Base-by-base conservation (phyloP, 805 yeast genomes). In the Yarrowia sp. region DNA sequence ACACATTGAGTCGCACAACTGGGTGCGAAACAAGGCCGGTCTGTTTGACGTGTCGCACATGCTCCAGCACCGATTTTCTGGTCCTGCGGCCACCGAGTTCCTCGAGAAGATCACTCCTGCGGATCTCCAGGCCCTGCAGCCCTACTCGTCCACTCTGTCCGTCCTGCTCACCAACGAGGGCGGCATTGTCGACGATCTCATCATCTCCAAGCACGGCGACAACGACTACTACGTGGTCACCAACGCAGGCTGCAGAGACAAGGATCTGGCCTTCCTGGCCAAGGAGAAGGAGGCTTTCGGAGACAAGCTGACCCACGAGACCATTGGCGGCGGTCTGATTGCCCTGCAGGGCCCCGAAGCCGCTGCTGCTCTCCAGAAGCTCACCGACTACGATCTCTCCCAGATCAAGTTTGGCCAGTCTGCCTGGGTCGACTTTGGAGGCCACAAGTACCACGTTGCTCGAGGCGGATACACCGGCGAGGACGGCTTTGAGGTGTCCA, bases 381-480 rank as follows among this genome's bases (percentile, higher is more conserved):
- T 87, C 75, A 85, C 96, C 40, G 79, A 80, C 33, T 81, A 80
- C 44, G 85, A 88, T 72, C 81, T 95, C 64, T 77, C 83, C 9
- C 79, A 82, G 66, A 79, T 95, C 68, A 85, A 84, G 70, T 95
- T 95, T 76, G 98, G 98, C 65, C 83, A 86, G 73, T 83, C 89
- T 13, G 80, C 79, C 47, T 85, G 81, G 73, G 78, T 85, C 66
- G 78, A 78, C 38, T 75, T 83, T 20, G 79, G 75, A 42, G 78
- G 79, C 63, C 74, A 61, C 36, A 80, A 82, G 63, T 82, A 89
- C 65, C 96, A 92, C 75, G 83, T 92, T n/a, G 90, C 97, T 3
- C 87, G 99, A 78, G 91, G 96, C 30, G 99, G 99, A 2, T 95
- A 95, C 81, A 95, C 99, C 8, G 99, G 99, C 19, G 99, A 95